phyloP scores from a whole-genome alignment of 129 eudicot genomes.

The Ambrosia trifida region DNA sequence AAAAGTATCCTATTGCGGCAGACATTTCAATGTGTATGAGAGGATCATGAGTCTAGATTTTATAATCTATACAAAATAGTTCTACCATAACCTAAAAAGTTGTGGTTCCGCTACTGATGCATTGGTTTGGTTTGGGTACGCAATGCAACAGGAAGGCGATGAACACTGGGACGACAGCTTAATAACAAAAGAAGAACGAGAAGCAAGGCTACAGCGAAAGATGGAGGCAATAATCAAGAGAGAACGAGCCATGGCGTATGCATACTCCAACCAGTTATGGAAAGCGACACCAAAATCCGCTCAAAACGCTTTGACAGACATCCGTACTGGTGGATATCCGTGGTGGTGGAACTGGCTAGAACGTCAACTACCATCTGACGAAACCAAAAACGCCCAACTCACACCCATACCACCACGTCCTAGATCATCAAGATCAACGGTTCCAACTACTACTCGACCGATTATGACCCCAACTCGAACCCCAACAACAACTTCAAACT shows the following conservation, averaged over 20 bases:
- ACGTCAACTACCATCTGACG: constrained; percentile 55
- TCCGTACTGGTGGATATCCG: constrained; percentile 65
- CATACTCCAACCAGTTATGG: constrained; percentile 87
- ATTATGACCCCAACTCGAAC: constrained; percentile 50
- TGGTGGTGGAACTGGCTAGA: constrained; percentile 99
- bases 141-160: constrained; percentile 31
- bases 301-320: constrained; percentile 45
- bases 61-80: too few species aligned
- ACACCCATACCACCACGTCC: constrained; percentile 61
- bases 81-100: too few species aligned
- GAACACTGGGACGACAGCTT: constrained; percentile 85
- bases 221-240: constrained; percentile 72
- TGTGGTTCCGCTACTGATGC: too few species aligned
- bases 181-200: constrained; percentile 77
- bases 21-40: too few species aligned
- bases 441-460: constrained; percentile 35
- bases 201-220: constrained; percentile 62
- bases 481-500: constrained; percentile 48
- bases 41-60: too few species aligned
- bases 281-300: constrained; percentile 61
- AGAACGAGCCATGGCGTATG: constrained; percentile 92
- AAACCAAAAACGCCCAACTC: constrained; percentile 34
- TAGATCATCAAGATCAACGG: constrained; percentile 53
- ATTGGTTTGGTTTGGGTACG: neutral
- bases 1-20: too few species aligned